Conservation (phyloP, 2,329 filamentous ascomycete genomes). For the Talaromyces sp. region DNA sequence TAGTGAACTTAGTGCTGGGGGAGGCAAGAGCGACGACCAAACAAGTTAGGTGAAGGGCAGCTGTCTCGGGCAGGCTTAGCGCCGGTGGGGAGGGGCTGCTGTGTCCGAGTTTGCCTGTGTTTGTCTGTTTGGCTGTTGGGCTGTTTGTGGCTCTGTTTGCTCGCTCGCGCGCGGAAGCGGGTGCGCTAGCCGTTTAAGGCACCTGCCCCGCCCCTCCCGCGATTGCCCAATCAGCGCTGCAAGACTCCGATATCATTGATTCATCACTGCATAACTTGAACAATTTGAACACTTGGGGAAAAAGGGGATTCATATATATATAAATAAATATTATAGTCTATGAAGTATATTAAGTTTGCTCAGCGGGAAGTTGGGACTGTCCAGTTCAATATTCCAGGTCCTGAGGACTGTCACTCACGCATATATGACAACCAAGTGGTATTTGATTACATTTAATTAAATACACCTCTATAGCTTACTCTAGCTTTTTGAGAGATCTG, state of each 20-base stretch:
- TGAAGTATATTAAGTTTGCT: no score
- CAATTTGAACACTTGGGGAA: no score
- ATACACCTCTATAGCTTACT: no score
- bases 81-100: background rate
- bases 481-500: background rate
- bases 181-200: background rate
- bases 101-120: background rate
- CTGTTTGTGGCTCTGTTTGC: background rate
- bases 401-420: no score
- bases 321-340: no score
- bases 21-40: conserved; percentile 9
- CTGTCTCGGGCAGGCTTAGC: conserved; percentile 1
- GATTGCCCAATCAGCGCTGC: background rate
- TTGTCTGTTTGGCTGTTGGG: background rate
- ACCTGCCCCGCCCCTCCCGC: background rate
- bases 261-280: no score
- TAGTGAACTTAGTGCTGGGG: conserved; percentile 1
- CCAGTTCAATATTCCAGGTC: no score
- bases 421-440: no score
- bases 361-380: no score
- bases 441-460: no score
- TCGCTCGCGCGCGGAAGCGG: background rate
- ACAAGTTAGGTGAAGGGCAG: background rate
- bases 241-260: background rate
- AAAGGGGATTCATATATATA: no score